Conservation (phyloP, 352 stramenopile species). For the Thalassiosira hispida region DNA sequence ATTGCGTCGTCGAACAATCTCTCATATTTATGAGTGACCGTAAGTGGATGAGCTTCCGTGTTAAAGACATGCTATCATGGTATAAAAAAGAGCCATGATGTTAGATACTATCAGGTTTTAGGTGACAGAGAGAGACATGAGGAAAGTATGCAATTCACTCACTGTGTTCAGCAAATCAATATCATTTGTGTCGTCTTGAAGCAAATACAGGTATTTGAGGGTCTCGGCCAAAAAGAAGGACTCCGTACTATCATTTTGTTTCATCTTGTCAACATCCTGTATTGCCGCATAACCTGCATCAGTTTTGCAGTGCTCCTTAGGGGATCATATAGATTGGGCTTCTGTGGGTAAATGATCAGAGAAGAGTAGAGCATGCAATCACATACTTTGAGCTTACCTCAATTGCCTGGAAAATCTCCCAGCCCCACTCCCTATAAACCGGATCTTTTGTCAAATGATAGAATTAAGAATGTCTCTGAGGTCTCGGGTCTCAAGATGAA, state of each 20-base stretch:
- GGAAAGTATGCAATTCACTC: conserved; percentile 3
- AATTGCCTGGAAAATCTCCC: conserved; percentile 93
- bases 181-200: conserved; percentile 87
- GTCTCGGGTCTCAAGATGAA: conserved; percentile 96
- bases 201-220: conserved; percentile 98
- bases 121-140: background rate
- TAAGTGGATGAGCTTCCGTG: conserved; percentile 77
- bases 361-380: no score
- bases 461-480: conserved; percentile 94
- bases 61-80: conserved; percentile 73
- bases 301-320: conserved; percentile 89
- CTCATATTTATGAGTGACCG: no score
- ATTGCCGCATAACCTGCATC: conserved; percentile 89
- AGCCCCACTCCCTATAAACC: conserved; percentile 94
- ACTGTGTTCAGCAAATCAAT: conserved; percentile 89
- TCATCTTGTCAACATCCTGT: conserved; percentile 78
- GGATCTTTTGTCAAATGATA: conserved; percentile 93
- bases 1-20: no score
- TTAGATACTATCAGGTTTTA: background rate
- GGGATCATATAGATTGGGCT: no score
- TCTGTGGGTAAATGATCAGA: no score
- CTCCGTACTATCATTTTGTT: conserved; percentile 96
- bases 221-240: conserved; percentile 99
- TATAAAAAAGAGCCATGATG: background rate
- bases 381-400: no score